Evolutionary conservation across 2,329 filamentous ascomycete species (phyloP).

Genomic region (Pestalotiopsis sp.): DNA sequence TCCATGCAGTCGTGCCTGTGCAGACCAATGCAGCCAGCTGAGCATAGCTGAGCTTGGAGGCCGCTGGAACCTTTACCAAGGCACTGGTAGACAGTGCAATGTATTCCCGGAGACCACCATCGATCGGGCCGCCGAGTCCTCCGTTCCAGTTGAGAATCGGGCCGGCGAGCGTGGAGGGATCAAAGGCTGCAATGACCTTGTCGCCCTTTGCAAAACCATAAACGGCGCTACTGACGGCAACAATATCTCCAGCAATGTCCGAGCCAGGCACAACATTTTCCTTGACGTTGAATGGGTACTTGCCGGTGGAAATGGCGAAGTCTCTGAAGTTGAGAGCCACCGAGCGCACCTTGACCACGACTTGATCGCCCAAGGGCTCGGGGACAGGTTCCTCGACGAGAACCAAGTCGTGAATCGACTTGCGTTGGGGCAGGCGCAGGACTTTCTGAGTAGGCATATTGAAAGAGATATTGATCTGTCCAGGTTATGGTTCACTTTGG

Average conservation of each 20-base stretch:
- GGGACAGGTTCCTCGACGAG: neutral
- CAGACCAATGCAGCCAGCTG: neutral
- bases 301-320: neutral
- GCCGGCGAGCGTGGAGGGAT: neutral
- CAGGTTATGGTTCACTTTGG: neutral
- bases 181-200: neutral
- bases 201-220: neutral
- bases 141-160: neutral
- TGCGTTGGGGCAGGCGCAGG: neutral
- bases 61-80: neutral
- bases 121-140: neutral
- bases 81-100: neutral
- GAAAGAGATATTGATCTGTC: neutral
- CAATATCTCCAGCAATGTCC: neutral
- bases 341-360: neutral
- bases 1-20: slow-evolving; percentile 1
- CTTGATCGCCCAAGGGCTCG: neutral
- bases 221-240: neutral
- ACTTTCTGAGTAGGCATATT: neutral
- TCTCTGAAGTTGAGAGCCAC: neutral
- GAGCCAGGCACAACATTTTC: neutral
- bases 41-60: neutral
- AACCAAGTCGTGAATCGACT: neutral
- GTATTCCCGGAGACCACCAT: neutral
- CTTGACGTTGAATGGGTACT: neutral